These are phyloP conservation scores for Cerioporus squamosus DNA, from an alignment of 1,284 basidiomycete species.

Conservation along the genomic window DNA sequence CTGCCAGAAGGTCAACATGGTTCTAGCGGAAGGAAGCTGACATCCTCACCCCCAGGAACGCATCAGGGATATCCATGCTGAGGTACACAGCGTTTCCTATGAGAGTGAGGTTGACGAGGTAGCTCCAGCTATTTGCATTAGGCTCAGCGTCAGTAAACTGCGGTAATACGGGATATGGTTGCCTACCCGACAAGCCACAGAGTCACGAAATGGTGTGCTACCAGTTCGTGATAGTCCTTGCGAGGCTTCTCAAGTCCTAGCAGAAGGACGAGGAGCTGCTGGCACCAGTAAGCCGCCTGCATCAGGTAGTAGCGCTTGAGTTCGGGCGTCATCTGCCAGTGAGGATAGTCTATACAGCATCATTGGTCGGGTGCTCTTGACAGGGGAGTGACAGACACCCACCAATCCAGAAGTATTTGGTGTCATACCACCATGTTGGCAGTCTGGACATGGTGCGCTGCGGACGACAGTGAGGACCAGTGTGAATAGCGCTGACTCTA, in stretches of 20 bases:
- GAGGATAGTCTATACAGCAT: slow-evolving; percentile 71
- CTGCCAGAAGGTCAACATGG: background rate
- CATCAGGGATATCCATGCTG: slow-evolving; percentile 97
- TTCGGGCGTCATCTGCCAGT: slow-evolving; percentile 85
- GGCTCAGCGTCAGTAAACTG: too few relatives aligned
- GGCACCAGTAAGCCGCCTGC: slow-evolving; percentile 91
- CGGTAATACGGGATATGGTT: slow-evolving; percentile 26
- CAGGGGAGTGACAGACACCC: slow-evolving; percentile 19
- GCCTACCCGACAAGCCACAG: slow-evolving; percentile 88
- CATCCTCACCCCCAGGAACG: slow-evolving; percentile 74
- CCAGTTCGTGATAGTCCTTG: slow-evolving; percentile 89
- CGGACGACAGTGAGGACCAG: background rate
- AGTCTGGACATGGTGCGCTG: slow-evolving; percentile 87
- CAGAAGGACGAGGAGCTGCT: slow-evolving; percentile 89
- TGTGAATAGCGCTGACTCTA: background rate
- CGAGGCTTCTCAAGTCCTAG: slow-evolving; percentile 91
- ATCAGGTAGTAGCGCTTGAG: slow-evolving; percentile 94
- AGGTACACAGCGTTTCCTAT: slow-evolving; percentile 94
- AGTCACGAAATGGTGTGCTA: slow-evolving; percentile 91
- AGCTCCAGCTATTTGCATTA: slow-evolving; percentile 75
- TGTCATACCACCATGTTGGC: slow-evolving; percentile 91
- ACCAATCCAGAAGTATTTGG: slow-evolving; percentile 85
- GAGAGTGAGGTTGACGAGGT: slow-evolving; percentile 79
- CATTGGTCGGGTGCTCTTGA: background rate
- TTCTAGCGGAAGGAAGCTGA: too few relatives aligned